phyloP scores from a whole-genome alignment of 1,284 basidiomycete genomes.

The Pulchroboletus neoregius region DNA sequence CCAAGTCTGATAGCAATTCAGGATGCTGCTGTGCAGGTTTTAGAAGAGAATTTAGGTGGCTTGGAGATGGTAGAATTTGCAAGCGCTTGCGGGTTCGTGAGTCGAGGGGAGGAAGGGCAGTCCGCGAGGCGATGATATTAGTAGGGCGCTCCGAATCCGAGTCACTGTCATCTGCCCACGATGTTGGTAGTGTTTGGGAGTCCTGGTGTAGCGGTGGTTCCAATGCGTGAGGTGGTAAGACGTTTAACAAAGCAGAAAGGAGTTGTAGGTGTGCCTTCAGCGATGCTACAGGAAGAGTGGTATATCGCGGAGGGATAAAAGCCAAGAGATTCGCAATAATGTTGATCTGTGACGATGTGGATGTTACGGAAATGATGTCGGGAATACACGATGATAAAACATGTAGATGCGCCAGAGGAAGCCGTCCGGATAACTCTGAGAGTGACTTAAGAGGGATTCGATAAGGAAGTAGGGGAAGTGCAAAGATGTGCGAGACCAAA shows the following conservation, averaged over 20 bases:
- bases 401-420: slow-evolving; percentile 43
- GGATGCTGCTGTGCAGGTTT: slow-evolving; percentile 35
- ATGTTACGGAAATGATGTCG: slow-evolving; percentile 27
- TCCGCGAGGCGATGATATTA: slow-evolving; percentile 35
- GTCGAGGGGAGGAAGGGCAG: slow-evolving; percentile 45
- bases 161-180: slow-evolving; percentile 34
- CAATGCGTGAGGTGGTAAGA: slow-evolving; percentile 50
- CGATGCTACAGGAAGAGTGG: slow-evolving; percentile 40
- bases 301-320: slow-evolving; percentile 56
- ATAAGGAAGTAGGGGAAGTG: slow-evolving; percentile 64
- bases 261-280: slow-evolving; percentile 56
- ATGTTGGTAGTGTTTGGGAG: slow-evolving; percentile 15
- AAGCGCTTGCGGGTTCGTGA: slow-evolving; percentile 53
- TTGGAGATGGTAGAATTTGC: slow-evolving; percentile 42
- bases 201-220: slow-evolving; percentile 39
- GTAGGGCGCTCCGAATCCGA: slow-evolving; percentile 33
- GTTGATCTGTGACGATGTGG: slow-evolving; percentile 41
- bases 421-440: slow-evolving; percentile 39
- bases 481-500: slow-evolving; percentile 49
- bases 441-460: slow-evolving; percentile 57
- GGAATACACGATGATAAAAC: slow-evolving; percentile 26
- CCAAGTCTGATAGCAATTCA: slow-evolving; percentile 39
- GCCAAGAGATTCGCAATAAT: slow-evolving; percentile 63
- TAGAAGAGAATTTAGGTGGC: slow-evolving; percentile 53
- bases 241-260: slow-evolving; percentile 47